Conservation (phyloP, 2,329 filamentous ascomycete genomes). For the Pestalotiopsis sp. region DNA sequence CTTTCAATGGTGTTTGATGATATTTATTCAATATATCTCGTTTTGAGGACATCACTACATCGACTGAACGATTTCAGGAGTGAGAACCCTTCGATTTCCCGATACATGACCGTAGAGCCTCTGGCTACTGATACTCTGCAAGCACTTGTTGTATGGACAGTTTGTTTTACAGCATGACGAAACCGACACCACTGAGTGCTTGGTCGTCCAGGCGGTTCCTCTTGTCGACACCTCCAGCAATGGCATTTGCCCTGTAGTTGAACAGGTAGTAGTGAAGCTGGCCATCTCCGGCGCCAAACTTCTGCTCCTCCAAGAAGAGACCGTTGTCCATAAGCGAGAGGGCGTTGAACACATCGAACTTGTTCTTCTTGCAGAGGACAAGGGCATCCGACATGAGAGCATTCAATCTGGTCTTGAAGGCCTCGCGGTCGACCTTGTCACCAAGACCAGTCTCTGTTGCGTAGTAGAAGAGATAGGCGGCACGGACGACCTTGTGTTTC, state of each 20-base stretch:
- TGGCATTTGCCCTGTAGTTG: constrained; percentile 90
- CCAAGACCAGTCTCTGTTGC: constrained; percentile 78
- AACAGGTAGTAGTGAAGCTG: constrained; percentile 97
- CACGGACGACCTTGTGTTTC: constrained; percentile 78
- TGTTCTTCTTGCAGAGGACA: constrained; percentile 79
- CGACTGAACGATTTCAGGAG: no score
- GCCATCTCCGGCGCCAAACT: constrained; percentile 92
- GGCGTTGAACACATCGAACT: constrained; percentile 97
- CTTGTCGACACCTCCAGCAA: constrained; percentile 81
- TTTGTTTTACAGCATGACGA: constrained; percentile 72
- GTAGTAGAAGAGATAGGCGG: constrained; percentile 98
- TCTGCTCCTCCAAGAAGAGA: constrained; percentile 89
- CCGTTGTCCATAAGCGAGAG: constrained; percentile 92
- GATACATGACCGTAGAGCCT: background rate
- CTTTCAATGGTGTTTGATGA: no score
- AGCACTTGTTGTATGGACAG: background rate
- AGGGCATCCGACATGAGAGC: constrained; percentile 81
- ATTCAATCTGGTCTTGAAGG: constrained; percentile 80
- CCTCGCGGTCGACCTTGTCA: constrained; percentile 52
- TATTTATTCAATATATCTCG: no score
- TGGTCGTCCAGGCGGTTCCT: constrained; percentile 78
- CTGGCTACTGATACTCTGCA: background rate
- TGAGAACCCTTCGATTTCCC: no score
- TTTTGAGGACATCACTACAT: no score
- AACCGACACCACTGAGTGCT: constrained; percentile 81